Base-by-base conservation (phyloP, 306 rosid species). In the Nissolia schottii region DNA sequence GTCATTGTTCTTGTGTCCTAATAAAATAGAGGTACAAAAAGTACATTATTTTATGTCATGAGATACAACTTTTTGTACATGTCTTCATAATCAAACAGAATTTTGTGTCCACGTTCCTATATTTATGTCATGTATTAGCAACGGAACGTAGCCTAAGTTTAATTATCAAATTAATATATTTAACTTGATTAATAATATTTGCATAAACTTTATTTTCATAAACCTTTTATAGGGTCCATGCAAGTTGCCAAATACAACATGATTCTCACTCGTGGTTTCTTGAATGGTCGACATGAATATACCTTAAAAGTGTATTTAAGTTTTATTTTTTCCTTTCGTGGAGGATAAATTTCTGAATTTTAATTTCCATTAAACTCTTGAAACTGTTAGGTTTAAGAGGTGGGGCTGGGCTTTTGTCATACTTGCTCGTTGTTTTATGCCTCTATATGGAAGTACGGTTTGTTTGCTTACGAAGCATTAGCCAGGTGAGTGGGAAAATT, bases 401-500 rank as follows among this genome's bases (percentile, higher is more conserved):
- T 76, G 82, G 72, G 79, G 34, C 38, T 73, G 23, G 37, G 12
- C 18, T 23, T 5, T 4, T 65, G 64, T 72, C n/a, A n/a, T n/a
- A n/a, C n/a, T n/a, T n/a, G 50, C 74, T 55, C 23, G 64, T 23
- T 29, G 58, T 72, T 79, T 71, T 58, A 32, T 74, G 62, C 64
- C 32, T 70, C 37, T 6, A 71, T n/a, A 83, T 46, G 77, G 68
- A 59, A 43, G 46, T 73, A 62, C 62, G 64, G 51, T 35, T 56
- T 63, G 57, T 70, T 70, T 74, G 74, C 53, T 68, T 67, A 64
- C 12, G 15, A 67, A 58, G 80, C 58, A 81, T 45, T 29, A 79
- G 68, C 38, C 79, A 51, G 71, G 67, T 73, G 79, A n/a, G n/a
- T n/a, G n/a, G n/a, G 77, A 78, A 38, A 74, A 71, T 35, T 45